Evolutionary conservation across 2,329 filamentous ascomycete species (phyloP).

Genomic region (Bimuria novae-zelandiae): DNA sequence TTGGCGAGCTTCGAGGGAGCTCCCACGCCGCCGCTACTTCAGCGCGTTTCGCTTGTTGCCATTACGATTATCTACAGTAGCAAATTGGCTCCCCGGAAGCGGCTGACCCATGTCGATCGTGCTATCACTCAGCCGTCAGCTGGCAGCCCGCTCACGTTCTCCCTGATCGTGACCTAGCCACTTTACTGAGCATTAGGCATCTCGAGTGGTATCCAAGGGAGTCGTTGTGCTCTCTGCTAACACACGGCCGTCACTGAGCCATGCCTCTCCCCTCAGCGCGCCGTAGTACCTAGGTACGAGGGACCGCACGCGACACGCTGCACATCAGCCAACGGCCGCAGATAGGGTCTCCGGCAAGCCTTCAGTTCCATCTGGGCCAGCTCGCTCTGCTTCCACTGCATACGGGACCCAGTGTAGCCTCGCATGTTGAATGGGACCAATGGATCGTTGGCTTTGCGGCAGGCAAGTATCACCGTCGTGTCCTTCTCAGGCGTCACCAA

Average conservation of each 20-base stretch:
- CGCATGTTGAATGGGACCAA: background rate
- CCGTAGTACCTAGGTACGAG: background rate
- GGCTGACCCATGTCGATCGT: background rate
- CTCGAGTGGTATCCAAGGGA: background rate
- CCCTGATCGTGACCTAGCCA: background rate
- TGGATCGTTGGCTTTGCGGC: background rate
- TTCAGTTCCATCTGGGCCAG: background rate
- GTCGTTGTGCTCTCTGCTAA: background rate
- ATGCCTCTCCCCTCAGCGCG: background rate
- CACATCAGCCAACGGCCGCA: conserved; percentile 1
- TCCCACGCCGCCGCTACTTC: too few species aligned
- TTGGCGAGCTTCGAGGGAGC: too few species aligned
- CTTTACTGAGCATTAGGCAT: background rate
- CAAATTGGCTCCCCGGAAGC: background rate
- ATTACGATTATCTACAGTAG: background rate
- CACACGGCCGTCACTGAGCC: background rate
- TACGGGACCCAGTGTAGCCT: background rate
- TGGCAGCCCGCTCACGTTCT: background rate
- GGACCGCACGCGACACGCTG: background rate
- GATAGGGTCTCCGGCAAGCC: background rate
- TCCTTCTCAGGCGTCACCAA: too few species aligned
- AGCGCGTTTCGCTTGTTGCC: conserved; percentile 2
- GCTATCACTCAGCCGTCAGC: background rate
- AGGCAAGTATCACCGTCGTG: background rate
- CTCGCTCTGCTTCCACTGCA: background rate